phyloP scores from a whole-genome alignment of 2,329 filamentous ascomycete species.

The Fonsecaea pugnacius region DNA sequence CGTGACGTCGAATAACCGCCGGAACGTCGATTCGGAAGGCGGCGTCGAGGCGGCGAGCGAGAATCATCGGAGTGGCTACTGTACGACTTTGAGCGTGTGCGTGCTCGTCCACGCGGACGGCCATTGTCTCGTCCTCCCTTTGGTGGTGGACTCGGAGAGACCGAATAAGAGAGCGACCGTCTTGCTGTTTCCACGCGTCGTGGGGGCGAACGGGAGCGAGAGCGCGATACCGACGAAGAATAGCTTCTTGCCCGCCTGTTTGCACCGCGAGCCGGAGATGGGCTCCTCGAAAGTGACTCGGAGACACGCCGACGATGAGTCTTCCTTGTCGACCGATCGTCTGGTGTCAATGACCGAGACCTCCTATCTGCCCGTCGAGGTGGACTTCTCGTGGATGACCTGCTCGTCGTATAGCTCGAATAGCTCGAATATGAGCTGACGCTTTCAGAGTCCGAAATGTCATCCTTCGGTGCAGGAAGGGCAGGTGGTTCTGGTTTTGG shows the following conservation, averaged over 20 bases:
- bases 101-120: slow-evolving; percentile 24
- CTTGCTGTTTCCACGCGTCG: slow-evolving; percentile 18
- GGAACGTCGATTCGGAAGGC: slow-evolving; percentile 8
- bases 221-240: slow-evolving; percentile 30
- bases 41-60: slow-evolving; percentile 17
- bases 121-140: slow-evolving; percentile 20
- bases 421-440: slow-evolving; percentile 72
- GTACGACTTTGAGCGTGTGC: slow-evolving; percentile 26
- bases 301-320: slow-evolving; percentile 26
- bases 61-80: slow-evolving; percentile 20
- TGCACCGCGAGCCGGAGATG: slow-evolving; percentile 29
- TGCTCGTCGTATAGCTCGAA: slow-evolving; percentile 65
- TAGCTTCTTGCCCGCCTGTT: slow-evolving; percentile 30
- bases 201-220: slow-evolving; percentile 33
- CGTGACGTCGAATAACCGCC: slow-evolving; percentile 18
- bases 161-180: slow-evolving; percentile 34
- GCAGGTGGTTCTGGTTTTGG: slow-evolving; percentile 81
- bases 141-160: slow-evolving; percentile 32
- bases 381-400: slow-evolving; percentile 34
- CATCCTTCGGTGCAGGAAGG: slow-evolving; percentile 55
- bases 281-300: slow-evolving; percentile 39
- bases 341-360: slow-evolving; percentile 38
- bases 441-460: slow-evolving; percentile 68
- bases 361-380: slow-evolving; percentile 31
- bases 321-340: slow-evolving; percentile 29